Evolutionary conservation across 2,329 filamentous ascomycete species (phyloP).

Genomic region (Gnomoniopsis sp.): DNA sequence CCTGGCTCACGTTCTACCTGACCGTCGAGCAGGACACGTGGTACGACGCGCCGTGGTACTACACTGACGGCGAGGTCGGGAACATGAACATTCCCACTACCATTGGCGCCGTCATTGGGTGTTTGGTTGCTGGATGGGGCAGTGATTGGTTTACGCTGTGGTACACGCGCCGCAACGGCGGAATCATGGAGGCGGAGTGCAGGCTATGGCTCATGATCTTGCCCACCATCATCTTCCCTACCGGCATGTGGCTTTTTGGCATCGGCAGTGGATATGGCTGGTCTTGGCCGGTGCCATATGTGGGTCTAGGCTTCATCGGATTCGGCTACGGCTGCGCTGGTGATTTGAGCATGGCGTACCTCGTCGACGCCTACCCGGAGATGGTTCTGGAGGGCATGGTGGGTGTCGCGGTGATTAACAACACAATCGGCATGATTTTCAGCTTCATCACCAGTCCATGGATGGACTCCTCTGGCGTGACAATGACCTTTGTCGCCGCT

Average conservation of each 20-base stretch:
- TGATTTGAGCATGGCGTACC: slow-evolving; percentile 41
- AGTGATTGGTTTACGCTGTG: slow-evolving; percentile 30
- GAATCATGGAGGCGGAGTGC: slow-evolving; percentile 29
- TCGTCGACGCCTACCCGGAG: slow-evolving; percentile 46
- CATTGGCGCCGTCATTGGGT: slow-evolving; percentile 24
- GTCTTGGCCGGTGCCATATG: slow-evolving; percentile 40
- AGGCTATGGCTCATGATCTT: slow-evolving; percentile 28
- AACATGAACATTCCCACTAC: slow-evolving; percentile 25
- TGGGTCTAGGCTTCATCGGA: slow-evolving; percentile 44
- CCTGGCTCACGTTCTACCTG: slow-evolving; percentile 52
- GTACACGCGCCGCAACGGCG: slow-evolving; percentile 27
- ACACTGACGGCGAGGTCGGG: slow-evolving; percentile 28
- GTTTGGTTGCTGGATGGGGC: slow-evolving; percentile 26
- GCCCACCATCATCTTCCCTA: slow-evolving; percentile 38
- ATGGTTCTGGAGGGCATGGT: slow-evolving; percentile 46
- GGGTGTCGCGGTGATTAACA: slow-evolving; percentile 39
- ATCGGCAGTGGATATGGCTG: slow-evolving; percentile 43
- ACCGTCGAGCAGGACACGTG: slow-evolving; percentile 51
- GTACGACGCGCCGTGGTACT: slow-evolving; percentile 31
- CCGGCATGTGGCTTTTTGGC: slow-evolving; percentile 45
- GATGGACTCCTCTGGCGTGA: slow-evolving; percentile 13
- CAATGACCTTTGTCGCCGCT: slow-evolving; percentile 32
- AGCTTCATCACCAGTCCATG: slow-evolving; percentile 17
- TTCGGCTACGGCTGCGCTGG: slow-evolving; percentile 40
- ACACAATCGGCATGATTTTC: slow-evolving; percentile 17